A percentile compares a stretch with the other conserved stretches of the same genome.
These are phyloP conservation scores for Penicillium egyptiacum DNA, from an alignment of 495 filamentous ascomycete species.

Conservation along the genomic window DNA sequence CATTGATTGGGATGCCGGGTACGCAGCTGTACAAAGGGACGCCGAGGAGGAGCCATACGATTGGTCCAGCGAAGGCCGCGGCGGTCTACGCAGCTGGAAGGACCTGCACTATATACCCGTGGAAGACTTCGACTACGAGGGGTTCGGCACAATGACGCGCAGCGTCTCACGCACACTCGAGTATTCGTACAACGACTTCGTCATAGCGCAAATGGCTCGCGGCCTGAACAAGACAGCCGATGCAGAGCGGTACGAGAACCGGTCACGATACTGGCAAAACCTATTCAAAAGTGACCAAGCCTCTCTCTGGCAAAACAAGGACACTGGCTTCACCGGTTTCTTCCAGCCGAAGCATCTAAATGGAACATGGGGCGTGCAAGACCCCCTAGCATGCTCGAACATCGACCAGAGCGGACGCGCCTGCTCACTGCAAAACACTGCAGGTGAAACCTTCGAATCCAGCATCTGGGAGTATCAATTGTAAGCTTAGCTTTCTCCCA, in stretches of 20 bases:
- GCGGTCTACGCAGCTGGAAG: constrained; percentile 71
- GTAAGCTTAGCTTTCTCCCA: constrained; percentile 23
- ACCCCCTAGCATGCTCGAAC: constrained; percentile 54
- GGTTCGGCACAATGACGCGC: constrained; percentile 70
- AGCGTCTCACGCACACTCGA: constrained; percentile 71
- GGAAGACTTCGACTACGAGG: constrained; percentile 66
- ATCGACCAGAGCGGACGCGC: constrained; percentile 45
- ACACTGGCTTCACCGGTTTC: constrained; percentile 62
- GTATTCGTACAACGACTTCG: constrained; percentile 72
- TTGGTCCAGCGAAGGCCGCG: constrained; percentile 72
- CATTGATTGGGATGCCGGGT: constrained; percentile 70
- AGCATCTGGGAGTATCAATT: constrained; percentile 75
- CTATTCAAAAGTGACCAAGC: constrained; percentile 61
- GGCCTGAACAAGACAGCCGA: constrained; percentile 58
- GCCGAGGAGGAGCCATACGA: constrained; percentile 67
- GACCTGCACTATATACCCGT: constrained; percentile 65
- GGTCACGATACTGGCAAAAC: constrained; percentile 66
- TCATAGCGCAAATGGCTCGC: constrained; percentile 51
- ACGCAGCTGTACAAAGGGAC: constrained; percentile 64
- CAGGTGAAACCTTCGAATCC: constrained; percentile 62
- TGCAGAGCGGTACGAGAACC: constrained; percentile 57
- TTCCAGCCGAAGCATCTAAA: constrained; percentile 61
- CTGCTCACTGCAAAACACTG: constrained; percentile 63
- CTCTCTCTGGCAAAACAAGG: constrained; percentile 42
- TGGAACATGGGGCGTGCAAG: constrained; percentile 57